These are phyloP conservation scores for Zygosaccharomyces gambellarensis DNA, from an alignment of 805 yeast species.

Conservation along the genomic window DNA sequence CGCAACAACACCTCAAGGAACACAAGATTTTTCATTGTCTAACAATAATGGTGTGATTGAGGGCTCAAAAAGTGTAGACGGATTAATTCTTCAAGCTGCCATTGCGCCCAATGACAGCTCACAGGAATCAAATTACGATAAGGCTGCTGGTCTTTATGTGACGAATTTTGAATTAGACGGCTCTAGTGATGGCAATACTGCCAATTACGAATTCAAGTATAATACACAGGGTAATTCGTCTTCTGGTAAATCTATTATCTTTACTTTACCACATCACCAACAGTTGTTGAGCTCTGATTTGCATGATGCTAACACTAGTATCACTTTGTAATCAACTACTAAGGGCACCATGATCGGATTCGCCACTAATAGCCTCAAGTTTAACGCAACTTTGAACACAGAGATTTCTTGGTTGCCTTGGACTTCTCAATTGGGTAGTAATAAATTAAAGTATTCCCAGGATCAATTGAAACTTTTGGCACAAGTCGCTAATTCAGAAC, in stretches of 20 bases:
- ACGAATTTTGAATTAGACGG: constrained; percentile 47
- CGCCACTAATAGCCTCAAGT: constrained; percentile 36
- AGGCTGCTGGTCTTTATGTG: constrained; percentile 65
- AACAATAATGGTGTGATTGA: constrained; percentile 17
- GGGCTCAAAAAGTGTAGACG: constrained; percentile 37
- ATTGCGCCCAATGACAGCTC: constrained; percentile 37
- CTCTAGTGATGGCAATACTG: constrained; percentile 41
- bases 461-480: constrained; percentile 44
- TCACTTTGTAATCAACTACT: constrained; percentile 43
- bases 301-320: constrained; percentile 37
- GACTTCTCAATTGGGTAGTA: constrained; percentile 33
- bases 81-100: constrained; percentile 48
- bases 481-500: constrained; percentile 43
- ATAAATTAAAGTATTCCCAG: constrained; percentile 37
- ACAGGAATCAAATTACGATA: constrained; percentile 40
- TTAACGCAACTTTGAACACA: constrained; percentile 39
- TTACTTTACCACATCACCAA: constrained; percentile 53
- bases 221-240: constrained; percentile 47
- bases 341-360: constrained; percentile 49
- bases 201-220: constrained; percentile 47
- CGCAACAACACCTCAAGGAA: constrained; percentile 38
- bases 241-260: constrained; percentile 43
- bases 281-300: constrained; percentile 35
- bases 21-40: constrained; percentile 9
- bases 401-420: constrained; percentile 45